These are phyloP conservation scores for Teunomyces kruisii DNA, from an alignment of 805 yeast genomes.

Conservation along the genomic window DNA sequence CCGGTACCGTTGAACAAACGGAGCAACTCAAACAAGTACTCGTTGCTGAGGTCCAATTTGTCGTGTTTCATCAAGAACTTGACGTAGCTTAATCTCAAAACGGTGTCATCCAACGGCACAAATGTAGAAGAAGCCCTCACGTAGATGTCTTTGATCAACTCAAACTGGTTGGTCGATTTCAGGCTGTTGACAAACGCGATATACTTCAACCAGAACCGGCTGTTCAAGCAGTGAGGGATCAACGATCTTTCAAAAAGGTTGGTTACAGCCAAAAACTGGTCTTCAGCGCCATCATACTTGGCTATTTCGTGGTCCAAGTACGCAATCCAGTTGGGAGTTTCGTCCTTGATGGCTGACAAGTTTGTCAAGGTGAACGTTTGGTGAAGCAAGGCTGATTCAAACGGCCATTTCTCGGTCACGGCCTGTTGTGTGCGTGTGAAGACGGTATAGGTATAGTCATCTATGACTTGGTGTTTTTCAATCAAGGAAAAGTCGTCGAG, in stretches of 20 bases:
- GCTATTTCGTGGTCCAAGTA: constrained; percentile 59
- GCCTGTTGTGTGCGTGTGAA: constrained; percentile 48
- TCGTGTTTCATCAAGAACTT: constrained; percentile 19
- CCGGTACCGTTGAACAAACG: constrained; percentile 22
- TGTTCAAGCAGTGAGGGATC: constrained; percentile 61
- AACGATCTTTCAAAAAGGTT: constrained; percentile 71
- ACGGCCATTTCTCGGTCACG: constrained; percentile 67
- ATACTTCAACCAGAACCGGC: constrained; percentile 70
- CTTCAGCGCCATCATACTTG: neutral
- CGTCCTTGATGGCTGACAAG: constrained; percentile 33
- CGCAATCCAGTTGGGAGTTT: constrained; percentile 55
- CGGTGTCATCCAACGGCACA: constrained; percentile 30
- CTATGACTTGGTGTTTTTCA: constrained; percentile 43
- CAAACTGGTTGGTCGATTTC: constrained; percentile 19
- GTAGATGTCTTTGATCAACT: constrained; percentile 44
- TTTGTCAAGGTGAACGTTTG: constrained; percentile 48
- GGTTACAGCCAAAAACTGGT: constrained; percentile 29
- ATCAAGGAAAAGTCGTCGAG: constrained; percentile 29
- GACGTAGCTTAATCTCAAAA: constrained; percentile 26
- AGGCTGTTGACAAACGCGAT: constrained; percentile 47
- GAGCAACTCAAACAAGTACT: constrained; percentile 26
- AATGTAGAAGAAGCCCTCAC: constrained; percentile 47
- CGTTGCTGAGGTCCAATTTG: constrained; percentile 21
- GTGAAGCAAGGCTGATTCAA: constrained; percentile 62
- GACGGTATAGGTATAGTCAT: constrained; percentile 42